A percentile compares a stretch with the other conserved stretches of the same genome.
Conservation (phyloP, 352 stramenopile species). For the Hyphochytrium catenoides region DNA sequence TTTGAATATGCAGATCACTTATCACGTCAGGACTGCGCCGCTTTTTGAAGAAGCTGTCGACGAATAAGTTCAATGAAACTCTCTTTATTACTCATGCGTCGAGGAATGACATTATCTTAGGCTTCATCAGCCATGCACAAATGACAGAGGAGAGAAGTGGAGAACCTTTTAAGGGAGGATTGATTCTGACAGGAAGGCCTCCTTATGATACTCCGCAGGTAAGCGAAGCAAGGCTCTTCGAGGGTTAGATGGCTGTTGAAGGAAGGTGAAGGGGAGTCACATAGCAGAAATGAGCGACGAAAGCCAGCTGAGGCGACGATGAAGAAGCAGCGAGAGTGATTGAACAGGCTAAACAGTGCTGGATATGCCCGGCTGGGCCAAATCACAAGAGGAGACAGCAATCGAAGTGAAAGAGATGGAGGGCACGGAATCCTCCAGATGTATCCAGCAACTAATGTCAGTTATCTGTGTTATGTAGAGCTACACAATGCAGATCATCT, state of each 20-base stretch:
- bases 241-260: too few species aligned
- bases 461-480: too few species aligned
- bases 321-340: too few species aligned
- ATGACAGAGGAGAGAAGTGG: conserved; percentile 38
- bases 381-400: too few species aligned
- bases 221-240: conserved; percentile 10
- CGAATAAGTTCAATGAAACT: conserved; percentile 35
- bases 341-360: too few species aligned
- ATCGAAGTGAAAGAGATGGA: too few species aligned
- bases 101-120: conserved; percentile 68
- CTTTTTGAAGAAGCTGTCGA: conserved; percentile 54
- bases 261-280: too few species aligned
- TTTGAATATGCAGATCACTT: conserved; percentile 41
- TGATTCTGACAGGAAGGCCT: conserved; percentile 60
- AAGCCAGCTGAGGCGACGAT: too few species aligned
- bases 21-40: conserved; percentile 54
- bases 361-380: too few species aligned
- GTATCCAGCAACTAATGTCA: background rate
- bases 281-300: too few species aligned
- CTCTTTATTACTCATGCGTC: conserved; percentile 68
- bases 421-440: background rate
- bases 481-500: conserved; percentile 48
- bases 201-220: conserved; percentile 38
- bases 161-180: conserved; percentile 35
- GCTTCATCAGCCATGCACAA: conserved; percentile 46